These are phyloP conservation scores for Hysterium pulicare DNA, from an alignment of 2,329 filamentous ascomycete species.

Conservation along the genomic window DNA sequence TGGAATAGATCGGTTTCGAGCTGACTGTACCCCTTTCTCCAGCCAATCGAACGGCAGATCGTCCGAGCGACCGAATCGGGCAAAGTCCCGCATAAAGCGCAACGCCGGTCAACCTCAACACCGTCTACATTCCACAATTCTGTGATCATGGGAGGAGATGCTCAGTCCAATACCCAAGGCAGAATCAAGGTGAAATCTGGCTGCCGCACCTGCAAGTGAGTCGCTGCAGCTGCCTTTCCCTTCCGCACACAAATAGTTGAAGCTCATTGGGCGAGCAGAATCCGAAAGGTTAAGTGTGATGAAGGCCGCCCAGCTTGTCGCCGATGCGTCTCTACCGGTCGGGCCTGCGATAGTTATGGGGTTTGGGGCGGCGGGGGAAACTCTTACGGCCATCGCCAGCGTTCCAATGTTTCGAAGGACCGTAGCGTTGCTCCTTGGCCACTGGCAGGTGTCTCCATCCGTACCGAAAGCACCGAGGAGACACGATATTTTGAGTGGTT, in stretches of 20 bases:
- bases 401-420: background rate
- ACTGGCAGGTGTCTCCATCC: constrained; percentile 7
- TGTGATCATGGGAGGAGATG: background rate
- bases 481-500: constrained; percentile 43
- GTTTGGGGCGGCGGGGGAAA: constrained; percentile 40
- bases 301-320: constrained; percentile 37
- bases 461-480: constrained; percentile 25
- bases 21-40: background rate
- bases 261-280: constrained; percentile 11
- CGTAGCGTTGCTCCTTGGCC: background rate
- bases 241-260: background rate
- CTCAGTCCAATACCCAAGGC: background rate
- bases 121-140: background rate
- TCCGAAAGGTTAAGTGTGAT: constrained; percentile 34
- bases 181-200: constrained; percentile 11
- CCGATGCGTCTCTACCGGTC: constrained; percentile 34
- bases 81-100: background rate
- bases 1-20: no score
- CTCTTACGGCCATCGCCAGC: constrained; percentile 10
- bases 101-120: background rate
- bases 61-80: background rate
- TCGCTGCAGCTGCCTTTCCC: background rate
- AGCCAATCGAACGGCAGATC: background rate
- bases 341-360: constrained; percentile 44
- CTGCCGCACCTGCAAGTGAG: constrained; percentile 27